A percentile compares a stretch with the other conserved stretches of the same genome.
Evolutionary conservation across 176 grass and related monocot genomes (phyloP).

Genomic region (Oryza officinalis): DNA sequence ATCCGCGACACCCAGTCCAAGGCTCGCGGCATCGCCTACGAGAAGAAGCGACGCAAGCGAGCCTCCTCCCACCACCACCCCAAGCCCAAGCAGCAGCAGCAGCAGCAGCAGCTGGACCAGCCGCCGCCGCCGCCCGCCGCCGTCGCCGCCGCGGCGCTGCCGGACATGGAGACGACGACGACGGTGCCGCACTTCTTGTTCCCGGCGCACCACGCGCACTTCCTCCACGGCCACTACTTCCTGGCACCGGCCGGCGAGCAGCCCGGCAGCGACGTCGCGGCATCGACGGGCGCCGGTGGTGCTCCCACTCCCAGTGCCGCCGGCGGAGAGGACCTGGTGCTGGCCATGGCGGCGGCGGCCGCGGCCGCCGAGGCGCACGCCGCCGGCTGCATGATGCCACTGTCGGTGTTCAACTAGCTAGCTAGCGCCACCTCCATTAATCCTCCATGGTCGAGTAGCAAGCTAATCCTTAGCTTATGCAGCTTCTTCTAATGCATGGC

Average conservation of each 20-base stretch:
- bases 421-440: not conserved
- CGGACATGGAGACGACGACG: not conserved
- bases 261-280: not conserved
- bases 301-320: not conserved
- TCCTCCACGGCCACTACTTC: conserved; percentile 46
- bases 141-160: not conserved
- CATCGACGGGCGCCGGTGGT: not conserved
- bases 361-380: conserved; percentile 39
- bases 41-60: conserved; percentile 54
- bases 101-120: not conserved
- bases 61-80: not conserved
- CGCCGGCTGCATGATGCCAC: conserved; percentile 46
- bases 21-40: conserved; percentile 57
- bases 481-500: conserved; percentile 14
- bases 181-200: conserved; percentile 35
- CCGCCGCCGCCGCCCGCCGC: no score
- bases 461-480: no score
- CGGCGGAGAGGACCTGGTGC: conserved; percentile 38
- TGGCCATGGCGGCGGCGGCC: conserved; percentile 38
- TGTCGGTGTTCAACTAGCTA: conserved; percentile 51
- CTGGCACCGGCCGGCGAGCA: conserved; percentile 7
- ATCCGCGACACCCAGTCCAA: conserved; percentile 54
- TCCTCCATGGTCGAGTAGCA: no score
- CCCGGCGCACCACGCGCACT: conserved; percentile 48
- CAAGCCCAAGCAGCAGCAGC: conserved; percentile 1